phyloP scores from a whole-genome alignment of 176 grass and related monocot genomes.

The Carex cristatella region DNA sequence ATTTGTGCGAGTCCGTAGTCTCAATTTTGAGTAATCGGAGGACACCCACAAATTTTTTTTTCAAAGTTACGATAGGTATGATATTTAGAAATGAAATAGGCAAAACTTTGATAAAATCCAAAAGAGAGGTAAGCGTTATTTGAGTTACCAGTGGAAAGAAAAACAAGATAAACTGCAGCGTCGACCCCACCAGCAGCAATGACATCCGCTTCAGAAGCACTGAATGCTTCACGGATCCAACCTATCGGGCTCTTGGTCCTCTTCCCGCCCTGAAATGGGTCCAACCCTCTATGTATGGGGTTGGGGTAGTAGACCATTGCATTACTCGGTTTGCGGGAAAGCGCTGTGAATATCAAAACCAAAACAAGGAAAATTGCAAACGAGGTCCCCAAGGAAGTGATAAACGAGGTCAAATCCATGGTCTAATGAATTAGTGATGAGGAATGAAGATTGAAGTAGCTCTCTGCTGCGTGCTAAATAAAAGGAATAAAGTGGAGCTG shows the following conservation, averaged over 20 bases:
- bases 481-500: background rate
- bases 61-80: background rate
- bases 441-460: background rate
- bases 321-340: slow-evolving; percentile 65
- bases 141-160: slow-evolving; percentile 60
- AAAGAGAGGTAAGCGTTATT: background rate
- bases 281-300: slow-evolving; percentile 55
- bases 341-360: slow-evolving; percentile 63
- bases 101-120: background rate
- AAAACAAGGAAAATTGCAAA: slow-evolving; percentile 67
- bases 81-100: background rate
- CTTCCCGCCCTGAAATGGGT: slow-evolving; percentile 49
- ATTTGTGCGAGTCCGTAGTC: no score
- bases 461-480: background rate
- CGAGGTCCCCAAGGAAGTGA: slow-evolving; percentile 76
- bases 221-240: slow-evolving; percentile 54
- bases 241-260: slow-evolving; percentile 46
- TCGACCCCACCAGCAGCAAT: slow-evolving; percentile 63
- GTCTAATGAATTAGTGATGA: background rate
- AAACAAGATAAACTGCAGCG: slow-evolving; percentile 78
- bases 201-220: slow-evolving; percentile 55
- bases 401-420: slow-evolving; percentile 73
- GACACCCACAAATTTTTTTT: background rate
- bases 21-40: background rate
- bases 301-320: slow-evolving; percentile 82